phyloP scores from a whole-genome alignment of 1,139 yeast species.

The Scheffersomyces titani region DNA sequence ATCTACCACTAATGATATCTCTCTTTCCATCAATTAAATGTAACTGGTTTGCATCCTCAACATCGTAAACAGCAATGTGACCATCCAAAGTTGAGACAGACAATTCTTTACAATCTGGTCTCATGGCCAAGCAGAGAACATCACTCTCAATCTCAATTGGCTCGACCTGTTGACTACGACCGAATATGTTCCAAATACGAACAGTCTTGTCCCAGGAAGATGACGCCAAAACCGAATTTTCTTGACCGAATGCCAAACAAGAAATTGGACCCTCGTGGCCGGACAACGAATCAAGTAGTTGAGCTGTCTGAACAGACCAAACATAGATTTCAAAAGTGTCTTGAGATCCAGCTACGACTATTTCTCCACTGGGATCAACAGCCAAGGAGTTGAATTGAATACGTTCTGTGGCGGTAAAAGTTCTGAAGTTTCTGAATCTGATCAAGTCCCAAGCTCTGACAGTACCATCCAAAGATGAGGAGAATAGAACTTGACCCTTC shows the following conservation, averaged over 20 bases:
- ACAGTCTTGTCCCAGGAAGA: constrained; percentile 98
- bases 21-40: constrained; percentile 84
- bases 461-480: constrained; percentile 94
- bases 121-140: constrained; percentile 78
- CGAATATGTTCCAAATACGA: constrained; percentile 89
- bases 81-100: constrained; percentile 93
- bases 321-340: constrained; percentile 90
- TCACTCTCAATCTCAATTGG: constrained; percentile 86
- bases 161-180: constrained; percentile 82
- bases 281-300: constrained; percentile 77
- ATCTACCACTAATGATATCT: constrained; percentile 88
- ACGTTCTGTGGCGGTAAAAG: constrained; percentile 88
- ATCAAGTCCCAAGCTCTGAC: constrained; percentile 96
- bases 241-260: constrained; percentile 80
- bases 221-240: constrained; percentile 76
- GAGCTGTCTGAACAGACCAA: constrained; percentile 98
- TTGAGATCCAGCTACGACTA: constrained; percentile 91
- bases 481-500: constrained; percentile 85
- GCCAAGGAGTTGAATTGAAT: constrained; percentile 88
- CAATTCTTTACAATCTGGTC: constrained; percentile 90
- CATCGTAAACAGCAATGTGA: constrained; percentile 78
- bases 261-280: constrained; percentile 98
- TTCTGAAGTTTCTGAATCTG: constrained; percentile 90
- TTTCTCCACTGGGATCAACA: constrained; percentile 96
- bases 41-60: constrained; percentile 76